These are phyloP conservation scores for Inga leiocalycina DNA, from an alignment of 306 rosid genomes.

Conservation along the genomic window DNA sequence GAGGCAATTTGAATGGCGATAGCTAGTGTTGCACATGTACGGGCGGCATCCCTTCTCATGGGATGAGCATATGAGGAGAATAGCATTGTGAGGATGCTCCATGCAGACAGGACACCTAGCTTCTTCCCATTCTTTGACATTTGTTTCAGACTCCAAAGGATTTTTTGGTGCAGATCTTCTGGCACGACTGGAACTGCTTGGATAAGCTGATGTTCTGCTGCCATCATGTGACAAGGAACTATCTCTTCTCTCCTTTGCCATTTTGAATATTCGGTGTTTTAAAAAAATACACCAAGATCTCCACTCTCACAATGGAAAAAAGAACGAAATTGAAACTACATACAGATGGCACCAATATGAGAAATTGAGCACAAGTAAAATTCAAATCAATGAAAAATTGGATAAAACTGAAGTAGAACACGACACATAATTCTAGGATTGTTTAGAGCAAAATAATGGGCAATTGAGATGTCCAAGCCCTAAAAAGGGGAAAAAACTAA, in stretches of 20 bases:
- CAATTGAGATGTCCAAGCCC: not conserved
- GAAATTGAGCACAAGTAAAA: conserved; percentile 22
- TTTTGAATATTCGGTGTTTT: conserved; percentile 36
- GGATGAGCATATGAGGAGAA: conserved; percentile 90
- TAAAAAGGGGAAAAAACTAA: not conserved
- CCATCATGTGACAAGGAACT: conserved; percentile 79
- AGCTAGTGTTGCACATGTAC: conserved; percentile 97
- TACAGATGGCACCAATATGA: conserved; percentile 31
- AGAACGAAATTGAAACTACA: conserved; percentile 37
- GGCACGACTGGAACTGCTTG: conserved; percentile 71
- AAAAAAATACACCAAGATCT: conserved; percentile 25
- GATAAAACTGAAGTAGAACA: not conserved
- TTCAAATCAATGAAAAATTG: not conserved
- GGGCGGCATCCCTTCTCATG: conserved; percentile 95
- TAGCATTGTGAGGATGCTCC: conserved; percentile 99
- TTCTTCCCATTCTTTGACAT: conserved; percentile 90
- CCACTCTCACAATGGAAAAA: conserved; percentile 32
- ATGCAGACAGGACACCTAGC: conserved; percentile 96
- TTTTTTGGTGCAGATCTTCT: conserved; percentile 45
- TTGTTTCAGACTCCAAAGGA: conserved; percentile 60
- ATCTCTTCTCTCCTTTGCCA: conserved; percentile 97
- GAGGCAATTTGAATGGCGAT: conserved; percentile 97
- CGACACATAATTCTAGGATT: not conserved
- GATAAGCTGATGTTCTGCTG: conserved; percentile 75
- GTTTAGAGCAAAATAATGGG: not conserved